Percentiles rank a stretch among this genome's conserved stretches.
Conservation (phyloP, 2,329 filamentous ascomycete genomes). For the Neopestalotiopsis rosae region DNA sequence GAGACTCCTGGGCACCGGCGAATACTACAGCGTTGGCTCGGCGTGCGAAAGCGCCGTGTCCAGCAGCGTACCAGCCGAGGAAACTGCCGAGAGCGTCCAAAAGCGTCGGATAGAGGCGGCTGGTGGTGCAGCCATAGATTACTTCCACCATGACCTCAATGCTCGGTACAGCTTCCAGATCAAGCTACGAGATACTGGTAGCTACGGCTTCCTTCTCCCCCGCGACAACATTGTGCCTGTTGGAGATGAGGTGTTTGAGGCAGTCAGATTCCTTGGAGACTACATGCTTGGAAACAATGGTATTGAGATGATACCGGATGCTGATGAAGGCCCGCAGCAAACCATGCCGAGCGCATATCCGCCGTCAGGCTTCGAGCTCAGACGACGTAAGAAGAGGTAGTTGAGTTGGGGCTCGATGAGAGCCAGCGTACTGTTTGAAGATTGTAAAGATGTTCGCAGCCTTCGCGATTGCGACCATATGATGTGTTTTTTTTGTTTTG, state of each 20-base stretch:
- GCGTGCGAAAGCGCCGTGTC: constrained; percentile 83
- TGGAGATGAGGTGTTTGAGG: constrained; percentile 84
- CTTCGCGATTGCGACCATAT: not conserved
- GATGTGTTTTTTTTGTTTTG: not conserved
- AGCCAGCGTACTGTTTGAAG: not conserved
- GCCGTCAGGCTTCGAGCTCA: not conserved
- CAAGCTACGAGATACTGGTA: constrained; percentile 91
- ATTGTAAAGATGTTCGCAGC: not conserved
- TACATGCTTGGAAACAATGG: constrained; percentile 77
- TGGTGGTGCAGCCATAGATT: constrained; percentile 89
- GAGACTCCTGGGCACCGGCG: constrained; percentile 71
- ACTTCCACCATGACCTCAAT: constrained; percentile 88
- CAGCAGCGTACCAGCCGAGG: constrained; percentile 31
- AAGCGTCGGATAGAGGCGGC: constrained; percentile 67
- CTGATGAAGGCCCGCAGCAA: not conserved
- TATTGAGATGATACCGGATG: constrained; percentile 9
- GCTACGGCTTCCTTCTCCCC: constrained; percentile 91
- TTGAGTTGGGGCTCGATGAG: not conserved
- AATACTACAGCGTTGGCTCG: constrained; percentile 77
- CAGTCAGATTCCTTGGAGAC: constrained; percentile 82
- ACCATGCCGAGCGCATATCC: not conserved
- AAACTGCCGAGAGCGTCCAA: constrained; percentile 29
- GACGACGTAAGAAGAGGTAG: constrained; percentile 5
- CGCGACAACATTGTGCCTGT: constrained; percentile 87
- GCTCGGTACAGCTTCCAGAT: constrained; percentile 91